Base-by-base conservation (phyloP, 2,329 filamentous ascomycete genomes). In the Sarocladium oryzae region DNA sequence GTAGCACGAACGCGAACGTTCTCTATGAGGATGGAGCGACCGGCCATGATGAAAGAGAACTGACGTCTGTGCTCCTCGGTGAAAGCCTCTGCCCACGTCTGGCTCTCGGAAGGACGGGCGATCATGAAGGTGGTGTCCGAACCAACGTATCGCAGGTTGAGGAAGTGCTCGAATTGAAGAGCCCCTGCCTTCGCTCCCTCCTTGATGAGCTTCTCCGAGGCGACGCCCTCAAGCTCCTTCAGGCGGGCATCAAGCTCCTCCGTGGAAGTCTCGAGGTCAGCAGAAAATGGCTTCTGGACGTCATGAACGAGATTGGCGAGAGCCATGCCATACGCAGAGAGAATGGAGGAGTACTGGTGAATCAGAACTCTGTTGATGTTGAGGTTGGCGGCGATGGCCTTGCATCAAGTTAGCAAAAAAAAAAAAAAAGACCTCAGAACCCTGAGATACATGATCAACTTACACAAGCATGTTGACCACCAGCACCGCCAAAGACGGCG, bases 251-350 rank as follows among this genome's bases (percentile, higher is more conserved):
- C 79, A n/a, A 96, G 70, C 37, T 83, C 82, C 9, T 77, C 68
- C 4, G 84, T 73, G 0, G 80, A 65, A n/a, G 83, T 79, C 13
- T 76, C 75, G 79, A 81, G 84, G 6, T 85, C 71, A 13, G 73
- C 71, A 2, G 82, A 83, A 30, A 82, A 78, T 3, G 87, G 86
- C 62, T 91, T 88, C 62, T 96, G 91, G 24, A 85, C 78, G 69
- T 96, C 91, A 56, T 96, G 88, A 0, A 96, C 91, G 0, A 96
- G 89, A 61, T 96, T 90, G 11, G 91, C 91, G 3, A 96, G 71
- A 0, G 90, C 89, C 88, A 95, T 95, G 10, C 90, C 90, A 57
- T 95, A 95, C 0, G 90, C 90, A 1, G 89, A 95, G 1, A 96
- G 74, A 1, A 96, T 88, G 0, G 88, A 95, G 0, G 89, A 95